Base-by-base conservation (phyloP, 345 rosid genomes). In the Arabidopsis suecica region DNA sequence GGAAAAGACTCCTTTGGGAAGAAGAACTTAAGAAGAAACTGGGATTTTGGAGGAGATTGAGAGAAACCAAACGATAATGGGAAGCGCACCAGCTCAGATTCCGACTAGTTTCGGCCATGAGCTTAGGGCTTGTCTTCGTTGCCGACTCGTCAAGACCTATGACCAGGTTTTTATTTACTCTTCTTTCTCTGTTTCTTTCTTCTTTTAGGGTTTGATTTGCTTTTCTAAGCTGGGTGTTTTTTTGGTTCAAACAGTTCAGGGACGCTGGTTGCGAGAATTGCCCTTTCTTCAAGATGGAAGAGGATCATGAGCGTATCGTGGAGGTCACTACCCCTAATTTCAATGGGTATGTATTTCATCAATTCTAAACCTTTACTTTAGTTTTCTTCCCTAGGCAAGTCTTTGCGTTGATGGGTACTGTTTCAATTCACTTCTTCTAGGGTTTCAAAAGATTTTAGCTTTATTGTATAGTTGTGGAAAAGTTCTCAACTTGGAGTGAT, bases 181-280 rank as follows among this genome's bases (percentile, higher is more conserved):
- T n/a, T 69, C 32, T 28, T 30, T 25, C n/a, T 0, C 23, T 63
- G n/a, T 57, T 44, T 33, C 55, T 32, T 45, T 44, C 55, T 32
- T 45, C 56, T 32, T 0, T 47, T 57, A 6, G 23, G 58, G 54
- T 63, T 32, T 56, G 37, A 16, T 51, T 28, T 7, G 13, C 14
- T 2, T n/a, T 59, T 5, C 2, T 40, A 58, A 22, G 53, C 12
- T 36, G 44, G 32, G 32, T 34, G 22, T 23, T 42, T 16, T 10
- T 13, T 40, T 7, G 9, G 23, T n/a, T 59, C 9, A 59, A 66
- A 55, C 84, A 87, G 89, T 87, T 85, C 42, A 80, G 97, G 34
- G 94, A 92, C 57, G 87, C 92, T 32, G 97, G 96, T 37, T 89
- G 97, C 64, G 96, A 92, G 84, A 92, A 92, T 64, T 92, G 91